Evolutionary conservation across 345 rosid species (phyloP).

Genomic region (Salix suchowensis): DNA sequence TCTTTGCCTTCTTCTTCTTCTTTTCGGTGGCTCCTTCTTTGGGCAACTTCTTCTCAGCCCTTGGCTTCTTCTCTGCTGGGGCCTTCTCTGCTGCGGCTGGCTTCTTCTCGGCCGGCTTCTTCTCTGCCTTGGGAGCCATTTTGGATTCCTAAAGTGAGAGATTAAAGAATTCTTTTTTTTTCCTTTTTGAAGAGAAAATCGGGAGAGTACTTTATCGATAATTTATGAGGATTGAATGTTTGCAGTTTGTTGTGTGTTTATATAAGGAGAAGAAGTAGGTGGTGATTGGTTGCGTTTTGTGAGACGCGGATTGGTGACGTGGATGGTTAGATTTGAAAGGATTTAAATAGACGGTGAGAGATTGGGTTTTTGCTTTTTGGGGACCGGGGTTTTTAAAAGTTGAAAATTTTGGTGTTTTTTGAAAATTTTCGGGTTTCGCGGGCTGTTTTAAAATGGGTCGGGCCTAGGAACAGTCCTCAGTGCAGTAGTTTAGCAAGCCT

Average conservation of each 20-base stretch:
- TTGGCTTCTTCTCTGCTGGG: slow-evolving; percentile 21
- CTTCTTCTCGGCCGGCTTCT: slow-evolving; percentile 23
- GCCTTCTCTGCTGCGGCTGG: slow-evolving; percentile 16
- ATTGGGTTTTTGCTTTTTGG: neutral
- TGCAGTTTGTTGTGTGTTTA: neutral
- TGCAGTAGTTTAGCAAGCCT: neutral
- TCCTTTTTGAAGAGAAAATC: no score
- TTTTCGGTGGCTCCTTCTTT: slow-evolving; percentile 18
- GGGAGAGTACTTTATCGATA: no score
- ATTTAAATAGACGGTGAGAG: neutral
- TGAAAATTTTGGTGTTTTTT: neutral
- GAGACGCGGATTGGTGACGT: slow-evolving; percentile 12
- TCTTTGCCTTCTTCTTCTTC: slow-evolving; percentile 24
- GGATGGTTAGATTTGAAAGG: neutral
- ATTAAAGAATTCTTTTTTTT: no score
- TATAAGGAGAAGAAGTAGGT: neutral
- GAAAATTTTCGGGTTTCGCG: neutral
- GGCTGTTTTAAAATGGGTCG: neutral
- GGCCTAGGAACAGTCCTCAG: neutral
- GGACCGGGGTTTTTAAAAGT: neutral
- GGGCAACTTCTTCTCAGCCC: slow-evolving; percentile 24
- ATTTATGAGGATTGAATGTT: no score
- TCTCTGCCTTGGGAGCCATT: slow-evolving; percentile 24
- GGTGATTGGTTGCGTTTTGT: slow-evolving; percentile 1
- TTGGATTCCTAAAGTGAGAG: neutral